phyloP scores from a whole-genome alignment of 202 grass and related monocot species.

The Zoysia matrella region DNA sequence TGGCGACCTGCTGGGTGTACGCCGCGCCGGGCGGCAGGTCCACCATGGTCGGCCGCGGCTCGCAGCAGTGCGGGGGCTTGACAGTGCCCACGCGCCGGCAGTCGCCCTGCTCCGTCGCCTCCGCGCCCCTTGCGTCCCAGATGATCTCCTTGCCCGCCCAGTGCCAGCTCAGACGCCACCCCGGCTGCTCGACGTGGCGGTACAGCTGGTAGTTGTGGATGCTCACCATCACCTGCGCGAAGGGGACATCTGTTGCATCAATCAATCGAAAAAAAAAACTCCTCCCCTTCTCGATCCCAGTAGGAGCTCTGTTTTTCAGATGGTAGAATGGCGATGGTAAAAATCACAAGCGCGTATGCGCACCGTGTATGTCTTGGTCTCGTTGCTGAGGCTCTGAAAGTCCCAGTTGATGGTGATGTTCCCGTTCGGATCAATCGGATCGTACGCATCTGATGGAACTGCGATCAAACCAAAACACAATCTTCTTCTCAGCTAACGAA shows the following conservation, averaged over 20 bases:
- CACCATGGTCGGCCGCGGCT: slow-evolving; percentile 45
- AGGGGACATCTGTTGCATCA: background rate
- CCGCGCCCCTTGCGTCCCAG: slow-evolving; percentile 46
- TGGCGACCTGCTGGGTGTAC: slow-evolving; percentile 52
- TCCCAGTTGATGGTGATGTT: slow-evolving; percentile 81
- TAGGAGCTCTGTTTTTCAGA: too few relatives aligned
- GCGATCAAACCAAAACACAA: background rate
- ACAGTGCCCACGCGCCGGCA: slow-evolving; percentile 37
- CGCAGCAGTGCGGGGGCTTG: slow-evolving; percentile 59
- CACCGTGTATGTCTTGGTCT: slow-evolving; percentile 39
- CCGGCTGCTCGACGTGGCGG: slow-evolving; percentile 73
- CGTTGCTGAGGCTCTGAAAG: slow-evolving; percentile 29
- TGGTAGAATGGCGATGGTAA: background rate
- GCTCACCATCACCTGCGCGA: slow-evolving; percentile 57
- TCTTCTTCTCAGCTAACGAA: background rate
- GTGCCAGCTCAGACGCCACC: slow-evolving; percentile 73
- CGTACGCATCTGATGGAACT: slow-evolving; percentile 56
- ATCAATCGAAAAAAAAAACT: background rate
- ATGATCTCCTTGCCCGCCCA: slow-evolving; percentile 67
- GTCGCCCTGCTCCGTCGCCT: slow-evolving; percentile 71
- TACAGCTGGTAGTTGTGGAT: slow-evolving; percentile 83
- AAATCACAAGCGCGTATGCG: slow-evolving; percentile 33
- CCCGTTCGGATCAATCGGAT: slow-evolving; percentile 64
- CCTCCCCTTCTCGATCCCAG: too few relatives aligned
- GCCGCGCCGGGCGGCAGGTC: slow-evolving; percentile 55